These are phyloP conservation scores for Trypethelium eluteriae DNA, from an alignment of 495 filamentous ascomycete genomes.

Conservation along the genomic window DNA sequence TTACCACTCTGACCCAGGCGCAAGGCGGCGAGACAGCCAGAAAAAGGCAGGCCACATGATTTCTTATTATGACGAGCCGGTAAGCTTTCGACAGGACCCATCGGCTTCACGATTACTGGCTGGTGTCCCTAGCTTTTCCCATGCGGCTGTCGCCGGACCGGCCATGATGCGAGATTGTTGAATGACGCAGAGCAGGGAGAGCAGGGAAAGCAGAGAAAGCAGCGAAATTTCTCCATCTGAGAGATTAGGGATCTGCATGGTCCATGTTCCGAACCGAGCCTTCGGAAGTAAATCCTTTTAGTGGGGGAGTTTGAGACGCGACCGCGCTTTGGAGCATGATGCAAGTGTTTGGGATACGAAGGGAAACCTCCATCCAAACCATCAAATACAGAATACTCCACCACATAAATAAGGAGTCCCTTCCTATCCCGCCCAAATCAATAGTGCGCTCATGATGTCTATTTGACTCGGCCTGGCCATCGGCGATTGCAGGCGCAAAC, in stretches of 20 bases:
- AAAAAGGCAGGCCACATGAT: background rate
- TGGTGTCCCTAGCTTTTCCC: too few relatives aligned
- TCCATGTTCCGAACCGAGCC: background rate
- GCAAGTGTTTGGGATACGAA: too few relatives aligned
- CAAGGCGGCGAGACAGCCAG: background rate
- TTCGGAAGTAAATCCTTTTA: background rate
- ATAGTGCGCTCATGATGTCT: background rate
- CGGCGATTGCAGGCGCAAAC: background rate
- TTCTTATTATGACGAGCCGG: too few relatives aligned
- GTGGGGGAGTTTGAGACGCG: background rate
- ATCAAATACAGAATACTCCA: too few relatives aligned
- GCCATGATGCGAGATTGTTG: too few relatives aligned
- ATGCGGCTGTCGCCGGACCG: too few relatives aligned
- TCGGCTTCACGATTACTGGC: too few relatives aligned
- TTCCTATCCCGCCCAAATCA: background rate
- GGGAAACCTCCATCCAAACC: too few relatives aligned
- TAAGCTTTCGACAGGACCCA: too few relatives aligned
- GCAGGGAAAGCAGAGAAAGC: background rate
- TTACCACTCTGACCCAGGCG: background rate
- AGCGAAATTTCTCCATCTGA: background rate
- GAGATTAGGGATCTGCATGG: slow-evolving; percentile 1
- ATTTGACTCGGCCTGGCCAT: background rate
- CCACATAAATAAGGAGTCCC: background rate
- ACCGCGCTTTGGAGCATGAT: background rate
- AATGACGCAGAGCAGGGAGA: background rate